Evolutionary conservation across 2,329 filamentous ascomycete genomes (phyloP), one percentile per base, ranked within the genome.

Genomic region (Pseudogymnoascus sp.): DNA sequence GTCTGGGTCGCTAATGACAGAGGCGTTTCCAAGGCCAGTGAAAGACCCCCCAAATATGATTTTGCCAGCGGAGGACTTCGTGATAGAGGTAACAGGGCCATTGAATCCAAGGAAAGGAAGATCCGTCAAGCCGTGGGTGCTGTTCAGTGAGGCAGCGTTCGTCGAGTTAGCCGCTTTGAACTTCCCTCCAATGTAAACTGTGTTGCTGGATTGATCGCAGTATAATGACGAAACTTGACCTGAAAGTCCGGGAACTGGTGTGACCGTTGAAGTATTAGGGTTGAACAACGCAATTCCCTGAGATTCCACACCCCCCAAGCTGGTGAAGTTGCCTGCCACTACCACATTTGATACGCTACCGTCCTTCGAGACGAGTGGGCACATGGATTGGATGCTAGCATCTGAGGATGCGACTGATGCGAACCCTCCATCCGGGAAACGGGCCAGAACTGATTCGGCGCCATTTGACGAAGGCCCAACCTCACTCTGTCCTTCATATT

Each of bases 61-160:
- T 72, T 96, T 89, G 7, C 90, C 90, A 69, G 91, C 89, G 1
- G 87, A 81, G 18, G 88, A 85, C 76, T 91, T 92, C 60, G 86
- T 82, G 69, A 99, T 97, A 38, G 93, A 89, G 66, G 85, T 85
- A 61, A 99, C 92, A 1, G 91, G 91, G 25, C 93, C 93, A 76
- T 97, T 97, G 77, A 99, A 96, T 21, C 96, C 96, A 42, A 87
- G 86, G 78, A 99, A 99, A 2, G 93, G 89, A 63, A 99, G 78
- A 70, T 91, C 89, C 18, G 83, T 84, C 88, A 90, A 97, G 59
- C 84, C 86, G 31, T 85, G 78, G 8, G 79, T 83, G 25, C 80
- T 80, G 23, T 83, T 80, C 91, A 91, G 97, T 11, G 89, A 84
- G 69, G 97, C 88, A 5, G 93, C 96, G 74, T 99, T 97, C 25